Base-by-base conservation (phyloP, 805 yeast genomes). In the Saturnispora galanensis region DNA sequence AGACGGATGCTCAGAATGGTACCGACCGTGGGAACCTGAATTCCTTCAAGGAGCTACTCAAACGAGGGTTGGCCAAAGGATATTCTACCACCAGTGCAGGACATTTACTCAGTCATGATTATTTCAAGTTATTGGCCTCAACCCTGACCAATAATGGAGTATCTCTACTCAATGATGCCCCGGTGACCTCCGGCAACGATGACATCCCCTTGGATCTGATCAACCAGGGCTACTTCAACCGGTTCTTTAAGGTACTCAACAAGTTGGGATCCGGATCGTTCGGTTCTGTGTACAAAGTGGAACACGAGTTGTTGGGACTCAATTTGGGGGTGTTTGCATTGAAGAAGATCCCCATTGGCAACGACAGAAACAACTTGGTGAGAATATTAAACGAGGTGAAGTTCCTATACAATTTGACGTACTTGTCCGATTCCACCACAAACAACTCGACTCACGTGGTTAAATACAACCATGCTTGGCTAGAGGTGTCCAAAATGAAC, bases 381-480 rank as follows among this genome's bases (percentile, higher is more conserved):
- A 77, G 77, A 49, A 88, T 84, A 5, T 65, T 88, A 41, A 73
- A 77, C 47, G 96, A 88, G 57, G 96, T 88, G 3, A 73, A 81
- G 50, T 74, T 89, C 41, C 62, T 88, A 32, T 81, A 73, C 53
- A 71, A 71, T 51, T 56, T 74, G 21, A 70, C 77, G 3, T 55
- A 54, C 11, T 44, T 47, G 18, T 36, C 49, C 5, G 46, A 47
- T 17, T 41, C 41, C n/a, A 17, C 38, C 15, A 50, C 47, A 15
- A 44, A 46, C 1, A 29, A n/a, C 30, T 26, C 38, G 17, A 69
- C 32, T 60, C 83, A 87, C 58, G 69, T 88, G 52, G 85, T 88
- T 26, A 75, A 83, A 16, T 88, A 88, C 57, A 87, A 88, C 56
- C 96, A 88, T 62, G 96, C 87, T 21, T 88, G 96, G 96, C 60